A percentile compares a stretch with the other conserved stretches of the same genome.
Evolutionary conservation across 306 rosid species (phyloP).

Genomic region (Leucaena leucocephala): DNA sequence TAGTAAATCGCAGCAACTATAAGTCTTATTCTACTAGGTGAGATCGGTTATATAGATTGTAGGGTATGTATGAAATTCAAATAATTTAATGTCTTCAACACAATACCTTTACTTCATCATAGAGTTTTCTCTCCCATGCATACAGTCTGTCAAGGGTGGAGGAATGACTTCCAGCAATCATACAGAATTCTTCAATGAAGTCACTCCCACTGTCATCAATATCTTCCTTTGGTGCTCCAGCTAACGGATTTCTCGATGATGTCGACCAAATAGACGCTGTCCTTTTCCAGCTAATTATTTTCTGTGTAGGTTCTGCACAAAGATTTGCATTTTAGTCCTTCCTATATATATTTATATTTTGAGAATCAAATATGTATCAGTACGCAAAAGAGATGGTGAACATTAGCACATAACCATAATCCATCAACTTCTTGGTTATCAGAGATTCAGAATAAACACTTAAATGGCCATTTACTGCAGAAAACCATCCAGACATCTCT

Average conservation of each 20-base stretch:
- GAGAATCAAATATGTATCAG: not conserved
- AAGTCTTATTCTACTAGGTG: too few relatives aligned
- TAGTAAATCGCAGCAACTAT: too few relatives aligned
- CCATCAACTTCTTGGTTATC: not conserved
- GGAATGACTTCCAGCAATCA: slow-evolving; percentile 62
- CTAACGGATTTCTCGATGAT: slow-evolving; percentile 73
- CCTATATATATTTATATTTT: not conserved
- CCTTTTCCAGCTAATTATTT: slow-evolving; percentile 88
- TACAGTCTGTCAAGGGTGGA: slow-evolving; percentile 62
- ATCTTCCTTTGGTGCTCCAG: slow-evolving; percentile 69
- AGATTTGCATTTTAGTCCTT: slow-evolving; percentile 35
- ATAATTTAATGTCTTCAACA: not conserved
- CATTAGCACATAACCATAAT: not conserved
- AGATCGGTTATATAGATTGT: too few relatives aligned
- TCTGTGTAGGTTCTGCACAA: slow-evolving; percentile 38
- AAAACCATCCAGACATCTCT: not conserved
- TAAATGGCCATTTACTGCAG: not conserved
- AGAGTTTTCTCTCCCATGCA: slow-evolving; percentile 71
- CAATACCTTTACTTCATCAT: slow-evolving; percentile 64
- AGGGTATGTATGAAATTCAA: not conserved
- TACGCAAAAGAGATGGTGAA: not conserved
- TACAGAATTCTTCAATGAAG: slow-evolving; percentile 70
- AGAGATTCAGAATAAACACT: not conserved
- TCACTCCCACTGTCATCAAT: slow-evolving; percentile 80
- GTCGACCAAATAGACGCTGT: slow-evolving; percentile 73